Conservation (phyloP, 192 early-diverging fungal species). For the Allomyces arbusculus region DNA sequence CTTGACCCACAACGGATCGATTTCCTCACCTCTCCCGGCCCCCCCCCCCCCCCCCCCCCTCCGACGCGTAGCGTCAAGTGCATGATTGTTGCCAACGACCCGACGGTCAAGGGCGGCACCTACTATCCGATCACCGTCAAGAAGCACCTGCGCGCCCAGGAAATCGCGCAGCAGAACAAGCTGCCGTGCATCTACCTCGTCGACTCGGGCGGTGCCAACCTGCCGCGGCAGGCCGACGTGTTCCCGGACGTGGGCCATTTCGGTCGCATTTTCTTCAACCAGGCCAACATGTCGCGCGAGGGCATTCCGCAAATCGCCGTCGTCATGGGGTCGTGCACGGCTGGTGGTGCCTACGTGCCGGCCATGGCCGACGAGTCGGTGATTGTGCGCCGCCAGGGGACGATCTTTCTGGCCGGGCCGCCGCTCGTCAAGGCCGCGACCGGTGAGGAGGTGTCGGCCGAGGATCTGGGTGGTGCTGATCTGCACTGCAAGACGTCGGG, state of each 20-base stretch:
- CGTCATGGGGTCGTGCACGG: conserved; percentile 91
- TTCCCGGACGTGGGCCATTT: conserved; percentile 89
- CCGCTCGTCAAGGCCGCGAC: conserved; percentile 92
- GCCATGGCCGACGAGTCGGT: conserved; percentile 97
- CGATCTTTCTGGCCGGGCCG: conserved; percentile 90
- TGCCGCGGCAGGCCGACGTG: conserved; percentile 83
- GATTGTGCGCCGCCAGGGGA: conserved; percentile 85
- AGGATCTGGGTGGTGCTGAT: conserved; percentile 88
- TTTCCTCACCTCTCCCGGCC: not conserved
- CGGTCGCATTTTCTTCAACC: conserved; percentile 92
- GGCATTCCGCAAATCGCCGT: conserved; percentile 95
- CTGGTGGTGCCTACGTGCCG: conserved; percentile 91
- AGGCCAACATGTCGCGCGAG: conserved; percentile 48
- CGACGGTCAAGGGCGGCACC: conserved; percentile 93
- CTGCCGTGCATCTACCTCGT: conserved; percentile 91
- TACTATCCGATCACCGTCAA: conserved; percentile 89
- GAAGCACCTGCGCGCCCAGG: conserved; percentile 93
- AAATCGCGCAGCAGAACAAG: conserved; percentile 80
- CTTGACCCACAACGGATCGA: not conserved
- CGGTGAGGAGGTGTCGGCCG: conserved; percentile 77
- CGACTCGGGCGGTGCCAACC: conserved; percentile 85
- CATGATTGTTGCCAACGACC: conserved; percentile 92
- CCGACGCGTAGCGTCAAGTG: conserved; percentile 46
- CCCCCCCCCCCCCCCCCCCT: too few relatives aligned
- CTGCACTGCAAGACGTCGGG: conserved; percentile 55